Percentiles rank a stretch among this genome's conserved stretches.
Evolutionary conservation across 345 rosid genomes (phyloP).

Genomic region (Camelina laxa): DNA sequence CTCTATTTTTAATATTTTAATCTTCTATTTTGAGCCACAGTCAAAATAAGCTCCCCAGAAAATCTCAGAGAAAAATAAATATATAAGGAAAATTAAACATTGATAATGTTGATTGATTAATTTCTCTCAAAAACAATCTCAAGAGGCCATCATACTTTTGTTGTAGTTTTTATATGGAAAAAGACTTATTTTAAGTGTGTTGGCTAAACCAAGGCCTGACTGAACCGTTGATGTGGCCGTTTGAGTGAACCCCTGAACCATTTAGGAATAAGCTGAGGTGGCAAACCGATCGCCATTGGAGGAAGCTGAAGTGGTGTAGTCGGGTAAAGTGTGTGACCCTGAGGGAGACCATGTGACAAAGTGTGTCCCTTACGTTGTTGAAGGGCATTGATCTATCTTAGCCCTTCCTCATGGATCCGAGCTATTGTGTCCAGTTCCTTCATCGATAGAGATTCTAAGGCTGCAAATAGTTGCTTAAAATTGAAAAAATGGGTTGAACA

Average conservation of each 20-base stretch:
- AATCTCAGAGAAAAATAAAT: conserved; percentile 28
- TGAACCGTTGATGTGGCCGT: conserved; percentile 80
- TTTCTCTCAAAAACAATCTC: conserved; percentile 40
- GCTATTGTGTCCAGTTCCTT: conserved; percentile 87
- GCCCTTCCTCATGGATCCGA: conserved; percentile 94
- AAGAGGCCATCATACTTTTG: conserved; percentile 44
- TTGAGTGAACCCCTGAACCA: conserved; percentile 76
- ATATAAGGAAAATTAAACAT: conserved; percentile 40
- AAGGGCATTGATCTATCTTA: conserved; percentile 77
- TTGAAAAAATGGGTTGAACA: too few relatives aligned
- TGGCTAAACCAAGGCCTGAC: conserved; percentile 93
- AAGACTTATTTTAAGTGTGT: conserved; percentile 39
- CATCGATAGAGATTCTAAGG: conserved; percentile 86
- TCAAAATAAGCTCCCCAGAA: conserved; percentile 20
- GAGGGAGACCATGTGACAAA: conserved; percentile 70
- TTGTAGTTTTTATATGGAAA: conserved; percentile 39
- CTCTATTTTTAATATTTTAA: conserved; percentile 30
- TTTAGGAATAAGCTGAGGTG: conserved; percentile 71
- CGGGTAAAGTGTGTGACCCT: conserved; percentile 72
- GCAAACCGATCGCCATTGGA: conserved; percentile 72
- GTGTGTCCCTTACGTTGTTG: conserved; percentile 76
- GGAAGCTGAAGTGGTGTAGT: conserved; percentile 59
- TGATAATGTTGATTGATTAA: conserved; percentile 33
- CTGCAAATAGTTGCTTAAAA: too few relatives aligned
- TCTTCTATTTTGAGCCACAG: conserved; percentile 33